Evolutionary conservation across 495 filamentous ascomycete species (phyloP), one percentile per base, ranked within the genome.

Genomic region (Penicillium diatomitis): DNA sequence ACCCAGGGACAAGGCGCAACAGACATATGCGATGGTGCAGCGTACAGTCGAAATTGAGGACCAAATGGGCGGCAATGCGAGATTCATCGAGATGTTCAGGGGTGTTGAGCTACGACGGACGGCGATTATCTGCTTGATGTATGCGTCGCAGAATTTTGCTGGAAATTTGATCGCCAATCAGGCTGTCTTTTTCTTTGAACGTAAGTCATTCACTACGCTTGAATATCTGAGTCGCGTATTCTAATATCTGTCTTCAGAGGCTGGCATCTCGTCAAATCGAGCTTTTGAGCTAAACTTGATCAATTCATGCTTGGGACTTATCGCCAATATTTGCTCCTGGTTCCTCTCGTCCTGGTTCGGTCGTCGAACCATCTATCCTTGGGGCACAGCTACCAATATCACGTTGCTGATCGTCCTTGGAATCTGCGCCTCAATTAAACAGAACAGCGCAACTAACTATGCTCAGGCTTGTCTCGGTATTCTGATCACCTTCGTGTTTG

Each of bases 11-110:
- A 67, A 84, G 37, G 68, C 77, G 3, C 76, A 82, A 47, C 77
- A 87, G 61, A 80, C 79, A 0, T 65, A 87, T 27, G 78, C 82
- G 46, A 87, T 87, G 83, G 86, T 87, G 72, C 78, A 83, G 35
- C 83, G 84, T 50, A 86, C 83, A 6, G 79, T 80, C 29, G 75
- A 81, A 38, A 70, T 86, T 10, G 84, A 88, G 56, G 70, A 79
- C 45, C 75, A 80, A 29, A 75, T 76, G 38, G 79, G 78, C 30
- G 70, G 63, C 39, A 66, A 75, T 11, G 75, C 81, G 10, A 73
- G 65, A 32, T 82, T 82, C 53, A 54, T 72, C 50, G 84, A 87
- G 55, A 80, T 83, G 61, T 80, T 85, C 66, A 83, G 78, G 61
- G 83, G 84, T 0, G 75, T 77, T 10, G 80, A 88, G 51, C 64